Evolutionary conservation across 768 basidiomycete species (phyloP).

Genomic region (Boletus rex-veris): DNA sequence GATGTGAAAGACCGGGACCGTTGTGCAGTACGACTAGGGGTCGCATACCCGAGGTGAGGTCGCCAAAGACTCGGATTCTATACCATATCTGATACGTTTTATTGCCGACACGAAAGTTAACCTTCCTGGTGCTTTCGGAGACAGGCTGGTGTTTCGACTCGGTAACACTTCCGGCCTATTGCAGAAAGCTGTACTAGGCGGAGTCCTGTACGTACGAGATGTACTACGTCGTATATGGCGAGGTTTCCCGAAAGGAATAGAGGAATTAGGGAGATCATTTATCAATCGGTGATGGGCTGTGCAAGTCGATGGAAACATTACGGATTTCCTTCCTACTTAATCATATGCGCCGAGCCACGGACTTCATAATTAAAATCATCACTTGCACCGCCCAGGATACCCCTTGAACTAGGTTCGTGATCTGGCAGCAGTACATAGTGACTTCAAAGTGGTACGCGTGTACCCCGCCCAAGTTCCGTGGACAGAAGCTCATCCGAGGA

Average conservation of each 20-base stretch:
- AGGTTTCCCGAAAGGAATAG: too few species aligned
- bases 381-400: background rate
- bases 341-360: too few species aligned
- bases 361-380: too few species aligned
- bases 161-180: too few species aligned
- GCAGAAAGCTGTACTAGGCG: too few species aligned
- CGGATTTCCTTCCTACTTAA: too few species aligned
- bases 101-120: conserved; percentile 11
- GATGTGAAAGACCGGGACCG: conserved; percentile 37
- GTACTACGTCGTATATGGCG: too few species aligned
- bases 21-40: conserved; percentile 42
- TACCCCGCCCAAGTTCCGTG: background rate
- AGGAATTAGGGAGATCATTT: too few species aligned
- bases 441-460: background rate
- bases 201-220: too few species aligned
- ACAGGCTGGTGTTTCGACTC: too few species aligned
- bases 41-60: conserved; percentile 26
- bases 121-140: conserved; percentile 8
- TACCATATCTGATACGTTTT: conserved; percentile 41
- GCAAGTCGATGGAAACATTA: too few species aligned
- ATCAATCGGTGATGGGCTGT: too few species aligned
- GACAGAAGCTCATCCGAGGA: background rate
- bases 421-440: background rate
- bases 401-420: background rate
- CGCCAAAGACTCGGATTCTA: conserved; percentile 40